A percentile compares a stretch with the other conserved stretches of the same genome.
These are phyloP conservation scores for Mimosa bimucronata DNA, from an alignment of 306 rosid genomes.

Conservation along the genomic window DNA sequence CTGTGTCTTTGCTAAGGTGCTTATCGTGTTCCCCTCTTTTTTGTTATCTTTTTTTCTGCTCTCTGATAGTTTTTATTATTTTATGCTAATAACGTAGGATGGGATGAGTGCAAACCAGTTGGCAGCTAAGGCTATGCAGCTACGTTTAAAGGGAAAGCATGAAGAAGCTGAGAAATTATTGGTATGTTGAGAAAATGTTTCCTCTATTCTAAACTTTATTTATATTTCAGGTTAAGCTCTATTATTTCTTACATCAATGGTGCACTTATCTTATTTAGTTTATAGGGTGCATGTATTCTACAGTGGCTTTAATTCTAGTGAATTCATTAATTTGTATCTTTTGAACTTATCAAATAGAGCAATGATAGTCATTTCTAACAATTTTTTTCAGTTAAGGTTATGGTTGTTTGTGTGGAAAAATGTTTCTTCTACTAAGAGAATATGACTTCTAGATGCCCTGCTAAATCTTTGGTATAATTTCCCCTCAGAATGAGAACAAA, in stretches of 20 bases:
- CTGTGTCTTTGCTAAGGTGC: neutral
- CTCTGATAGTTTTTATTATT: neutral
- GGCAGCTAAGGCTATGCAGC: constrained; percentile 97
- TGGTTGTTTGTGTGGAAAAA: neutral
- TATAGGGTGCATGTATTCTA: neutral
- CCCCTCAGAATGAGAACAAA: neutral
- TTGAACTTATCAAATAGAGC: neutral
- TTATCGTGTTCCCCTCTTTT: neutral
- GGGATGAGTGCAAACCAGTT: constrained; percentile 82
- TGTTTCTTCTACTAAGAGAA: neutral
- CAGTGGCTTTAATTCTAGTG: constrained; percentile 9
- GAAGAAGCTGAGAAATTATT: constrained; percentile 83
- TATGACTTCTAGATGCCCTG: neutral
- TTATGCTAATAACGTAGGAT: constrained; percentile 17
- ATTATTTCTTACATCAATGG: neutral
- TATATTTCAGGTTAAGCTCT: constrained; percentile 7
- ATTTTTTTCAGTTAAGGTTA: constrained; percentile 17
- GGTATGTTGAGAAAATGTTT: constrained; percentile 51
- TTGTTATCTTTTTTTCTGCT: neutral
- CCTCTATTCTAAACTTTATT: neutral
- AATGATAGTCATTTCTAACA: neutral
- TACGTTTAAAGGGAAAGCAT: constrained; percentile 87
- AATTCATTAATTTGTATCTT: neutral
- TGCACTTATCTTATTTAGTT: constrained; percentile 12
- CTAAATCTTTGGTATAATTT: neutral